Base-by-base conservation (phyloP, 1,284 basidiomycete species). In the Ganoderma lucidum region DNA sequence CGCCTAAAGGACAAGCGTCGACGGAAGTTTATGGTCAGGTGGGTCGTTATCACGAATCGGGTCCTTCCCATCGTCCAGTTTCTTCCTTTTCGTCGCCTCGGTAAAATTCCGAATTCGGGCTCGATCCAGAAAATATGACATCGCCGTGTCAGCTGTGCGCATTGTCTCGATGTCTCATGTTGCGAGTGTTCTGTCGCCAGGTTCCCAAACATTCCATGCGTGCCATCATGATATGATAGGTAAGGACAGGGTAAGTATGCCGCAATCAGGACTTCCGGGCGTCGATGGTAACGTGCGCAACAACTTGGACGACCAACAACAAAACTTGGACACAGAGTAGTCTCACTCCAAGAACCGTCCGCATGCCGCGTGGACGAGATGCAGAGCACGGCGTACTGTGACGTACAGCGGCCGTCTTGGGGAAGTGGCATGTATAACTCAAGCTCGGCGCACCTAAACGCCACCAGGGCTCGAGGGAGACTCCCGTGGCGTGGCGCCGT, bases 221-320 rank as follows among this genome's bases (percentile, higher is more conserved):
- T 51, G 9, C 48, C 48, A 51, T 51, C 48, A 51, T 51, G 48
- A 51, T 51, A 51, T 51, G 48, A 23, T 48, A 48, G 45, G 45
- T 48, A 48, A 48, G 45, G 6, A 51, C 4, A 23, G 23, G 45
- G 45, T 48, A 48, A 48, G 45, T n/a, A 51, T 12, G 48, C 12
- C 48, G 48, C 48, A 51, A 28, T 28, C 23, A 2, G 23, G 48
- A 51, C 48, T 9, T 51, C 23, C 10, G 28, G 6, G 28, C 8
- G 45, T 35, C 35, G 35, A 35, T 35, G 12, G 48, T 48, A 48
- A 48, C 45, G 45, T 23, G 48, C 12, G 1, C 23, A 10, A 1
- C 10, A 9, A 41, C 48, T 51, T 28, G 23, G 12, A 51, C 48
- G 23, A 51, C 23, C n/a, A 23, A 28, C 23, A 51, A 28, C 48